A percentile compares a stretch with the other conserved stretches of the same genome.
phyloP scores from a whole-genome alignment of 805 yeast species.

The Cyberlindnera euphorbiiphila region DNA sequence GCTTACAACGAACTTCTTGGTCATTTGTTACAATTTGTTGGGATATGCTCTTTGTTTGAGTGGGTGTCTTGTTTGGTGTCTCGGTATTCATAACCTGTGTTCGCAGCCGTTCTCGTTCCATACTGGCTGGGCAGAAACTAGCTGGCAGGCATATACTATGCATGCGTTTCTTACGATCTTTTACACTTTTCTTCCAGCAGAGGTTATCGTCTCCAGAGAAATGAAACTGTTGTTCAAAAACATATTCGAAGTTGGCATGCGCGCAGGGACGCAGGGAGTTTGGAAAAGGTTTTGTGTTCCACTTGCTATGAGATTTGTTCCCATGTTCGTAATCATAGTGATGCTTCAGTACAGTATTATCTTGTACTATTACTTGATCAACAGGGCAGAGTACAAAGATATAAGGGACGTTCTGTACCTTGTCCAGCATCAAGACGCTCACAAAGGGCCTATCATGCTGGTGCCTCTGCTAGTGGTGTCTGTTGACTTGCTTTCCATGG shows the following conservation, averaged over 20 bases:
- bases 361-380: conserved; percentile 18
- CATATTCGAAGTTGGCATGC: not conserved
- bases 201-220: not conserved
- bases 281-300: conserved; percentile 4
- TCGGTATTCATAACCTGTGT: not conserved
- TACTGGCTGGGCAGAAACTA: not conserved
- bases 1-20: no score
- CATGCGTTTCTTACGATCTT: not conserved
- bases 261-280: conserved; percentile 1
- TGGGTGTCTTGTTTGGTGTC: not conserved
- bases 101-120: not conserved
- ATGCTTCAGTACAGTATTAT: conserved; percentile 17
- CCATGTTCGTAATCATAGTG: conserved; percentile 5
- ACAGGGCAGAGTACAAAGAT: conserved; percentile 19
- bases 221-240: not conserved
- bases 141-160: not conserved
- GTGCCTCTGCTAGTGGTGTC: conserved; percentile 17
- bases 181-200: conserved; percentile 1
- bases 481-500: conserved; percentile 1
- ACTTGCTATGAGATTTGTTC: not conserved
- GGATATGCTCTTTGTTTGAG: not conserved
- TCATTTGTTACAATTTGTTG: not conserved
- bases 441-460: conserved; percentile 1
- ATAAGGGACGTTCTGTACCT: conserved; percentile 12
- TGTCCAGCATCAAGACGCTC: not conserved